Evolutionary conservation across 306 rosid genomes (phyloP).

Genomic region (Cucumis cinereus): DNA sequence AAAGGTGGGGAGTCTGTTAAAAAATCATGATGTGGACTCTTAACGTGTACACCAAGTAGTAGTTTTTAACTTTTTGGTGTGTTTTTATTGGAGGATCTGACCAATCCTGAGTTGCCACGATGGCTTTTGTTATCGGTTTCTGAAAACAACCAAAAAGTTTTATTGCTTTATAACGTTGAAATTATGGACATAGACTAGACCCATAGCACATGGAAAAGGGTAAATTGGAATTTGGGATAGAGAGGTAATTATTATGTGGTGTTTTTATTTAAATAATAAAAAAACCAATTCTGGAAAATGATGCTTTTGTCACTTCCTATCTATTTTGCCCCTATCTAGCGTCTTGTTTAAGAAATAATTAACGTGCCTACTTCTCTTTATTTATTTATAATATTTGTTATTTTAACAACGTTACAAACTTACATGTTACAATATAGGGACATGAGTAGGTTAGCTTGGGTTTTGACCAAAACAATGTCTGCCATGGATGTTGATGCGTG

Average conservation of each 20-base stretch:
- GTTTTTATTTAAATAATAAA: background rate
- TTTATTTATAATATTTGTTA: background rate
- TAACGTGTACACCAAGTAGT: background rate
- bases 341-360: background rate
- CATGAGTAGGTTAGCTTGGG: background rate
- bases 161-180: background rate
- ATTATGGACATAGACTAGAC: background rate
- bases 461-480: no score
- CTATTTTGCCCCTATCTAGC: background rate
- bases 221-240: background rate
- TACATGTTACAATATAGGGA: background rate
- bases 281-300: background rate
- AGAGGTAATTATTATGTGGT: background rate
- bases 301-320: background rate
- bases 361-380: background rate
- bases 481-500: no score
- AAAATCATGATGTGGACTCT: background rate
- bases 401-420: background rate
- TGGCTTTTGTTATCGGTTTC: background rate
- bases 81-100: background rate
- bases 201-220: background rate
- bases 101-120: background rate
- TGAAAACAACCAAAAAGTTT: constrained; percentile 1
- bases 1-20: background rate
- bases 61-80: background rate